phyloP scores from a whole-genome alignment of 495 filamentous ascomycete species.

The Annulohypoxylon nitens region DNA sequence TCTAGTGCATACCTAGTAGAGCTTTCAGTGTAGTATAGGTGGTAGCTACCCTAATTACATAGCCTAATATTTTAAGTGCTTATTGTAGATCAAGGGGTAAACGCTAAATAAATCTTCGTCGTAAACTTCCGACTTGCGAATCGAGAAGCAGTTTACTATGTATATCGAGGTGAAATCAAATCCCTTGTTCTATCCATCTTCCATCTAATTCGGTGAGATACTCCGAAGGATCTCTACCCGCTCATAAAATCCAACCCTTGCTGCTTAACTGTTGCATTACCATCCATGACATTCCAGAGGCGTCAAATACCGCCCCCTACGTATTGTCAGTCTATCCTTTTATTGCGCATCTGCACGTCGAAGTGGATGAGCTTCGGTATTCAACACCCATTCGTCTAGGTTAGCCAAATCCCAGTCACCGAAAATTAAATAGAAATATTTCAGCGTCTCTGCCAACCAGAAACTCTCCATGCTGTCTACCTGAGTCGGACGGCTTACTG shows the following conservation, averaged over 20 bases:
- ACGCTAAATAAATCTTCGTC: not conserved
- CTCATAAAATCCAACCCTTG: conserved; percentile 1
- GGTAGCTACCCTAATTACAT: not conserved
- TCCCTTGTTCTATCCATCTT: not conserved
- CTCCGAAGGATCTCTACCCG: not conserved
- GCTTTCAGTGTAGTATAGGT: not conserved
- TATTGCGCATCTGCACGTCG: conserved; percentile 58
- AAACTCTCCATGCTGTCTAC: conserved; percentile 66
- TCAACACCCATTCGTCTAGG: conserved; percentile 68
- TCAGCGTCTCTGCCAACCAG: conserved; percentile 78
- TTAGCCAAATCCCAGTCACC: conserved; percentile 76
- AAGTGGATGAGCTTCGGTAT: conserved; percentile 84
- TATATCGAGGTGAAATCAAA: not conserved
- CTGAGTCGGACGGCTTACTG: conserved; percentile 43
- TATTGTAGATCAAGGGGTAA: not conserved
- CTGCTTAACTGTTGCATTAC: conserved; percentile 3
- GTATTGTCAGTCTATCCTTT: conserved; percentile 2
- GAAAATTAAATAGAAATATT: conserved; percentile 90
- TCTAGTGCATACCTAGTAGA: no score
- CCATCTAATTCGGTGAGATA: not conserved
- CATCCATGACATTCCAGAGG: conserved; percentile 23
- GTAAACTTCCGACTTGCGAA: not conserved
- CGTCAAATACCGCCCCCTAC: conserved; percentile 26
- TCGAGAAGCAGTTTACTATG: not conserved
- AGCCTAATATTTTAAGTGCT: not conserved